phyloP scores from a whole-genome alignment of 495 filamentous ascomycete species.

The Annulohypoxylon nitens region DNA sequence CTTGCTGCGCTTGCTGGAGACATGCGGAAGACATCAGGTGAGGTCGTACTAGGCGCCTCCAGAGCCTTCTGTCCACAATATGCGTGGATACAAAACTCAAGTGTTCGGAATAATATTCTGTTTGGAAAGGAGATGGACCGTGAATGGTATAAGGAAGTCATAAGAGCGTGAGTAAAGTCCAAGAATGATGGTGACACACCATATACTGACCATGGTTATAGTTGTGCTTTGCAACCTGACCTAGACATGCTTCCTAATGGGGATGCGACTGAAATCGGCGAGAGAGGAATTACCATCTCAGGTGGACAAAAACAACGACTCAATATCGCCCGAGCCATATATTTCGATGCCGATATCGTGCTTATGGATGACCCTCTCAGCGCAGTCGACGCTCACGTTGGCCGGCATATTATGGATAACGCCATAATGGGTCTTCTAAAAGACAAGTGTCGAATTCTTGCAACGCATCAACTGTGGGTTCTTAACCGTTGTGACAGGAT shows the following conservation, averaged over 20 bases:
- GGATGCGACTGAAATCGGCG: conserved; percentile 82
- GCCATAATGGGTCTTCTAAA: conserved; percentile 91
- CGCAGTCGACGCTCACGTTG: conserved; percentile 88
- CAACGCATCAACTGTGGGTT: conserved; percentile 95
- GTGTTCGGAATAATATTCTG: conserved; percentile 87
- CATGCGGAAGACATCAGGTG: conserved; percentile 85
- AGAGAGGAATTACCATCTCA: conserved; percentile 83
- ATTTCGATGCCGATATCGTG: conserved; percentile 83
- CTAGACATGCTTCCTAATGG: conserved; percentile 80
- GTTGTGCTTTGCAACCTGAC: conserved; percentile 79
- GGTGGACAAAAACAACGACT: conserved; percentile 88
- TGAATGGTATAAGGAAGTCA: conserved; percentile 72
- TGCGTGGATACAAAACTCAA: conserved; percentile 96
- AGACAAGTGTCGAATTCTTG: conserved; percentile 89
- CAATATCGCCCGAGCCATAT: conserved; percentile 87
- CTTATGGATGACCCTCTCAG: conserved; percentile 89
- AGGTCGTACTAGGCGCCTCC: conserved; percentile 78
- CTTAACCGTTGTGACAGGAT: conserved; percentile 90
- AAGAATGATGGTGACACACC: background rate
- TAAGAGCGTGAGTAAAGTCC: conserved; percentile 60
- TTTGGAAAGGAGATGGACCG: conserved; percentile 84
- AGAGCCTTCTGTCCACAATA: conserved; percentile 95
- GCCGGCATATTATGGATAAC: conserved; percentile 94
- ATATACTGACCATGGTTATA: conserved; percentile 49
- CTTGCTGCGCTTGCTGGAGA: conserved; percentile 92